phyloP scores from a whole-genome alignment of 2,329 filamentous ascomycete species.

The Trichophyton benhamiae region DNA sequence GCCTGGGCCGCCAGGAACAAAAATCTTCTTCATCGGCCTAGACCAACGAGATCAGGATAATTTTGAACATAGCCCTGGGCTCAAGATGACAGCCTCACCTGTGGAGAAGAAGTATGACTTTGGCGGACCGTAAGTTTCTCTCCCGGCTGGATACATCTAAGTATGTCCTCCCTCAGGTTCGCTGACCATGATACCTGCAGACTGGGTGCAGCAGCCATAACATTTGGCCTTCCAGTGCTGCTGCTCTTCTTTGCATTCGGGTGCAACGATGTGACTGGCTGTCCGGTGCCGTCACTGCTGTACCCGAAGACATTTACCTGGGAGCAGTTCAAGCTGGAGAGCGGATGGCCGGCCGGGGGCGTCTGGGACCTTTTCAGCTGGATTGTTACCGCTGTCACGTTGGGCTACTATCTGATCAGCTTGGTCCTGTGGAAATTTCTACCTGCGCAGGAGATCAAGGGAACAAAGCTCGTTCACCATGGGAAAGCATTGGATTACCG shows the following conservation, averaged over 20 bases:
- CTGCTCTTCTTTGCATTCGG: slow-evolving; percentile 69
- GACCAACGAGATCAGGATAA: not conserved
- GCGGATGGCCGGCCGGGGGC: slow-evolving; percentile 67
- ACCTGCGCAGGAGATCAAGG: slow-evolving; percentile 59
- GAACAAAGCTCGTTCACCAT: slow-evolving; percentile 56
- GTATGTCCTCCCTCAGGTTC: no score
- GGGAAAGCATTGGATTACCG: slow-evolving; percentile 63
- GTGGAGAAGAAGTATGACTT: not conserved
- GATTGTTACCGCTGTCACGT: slow-evolving; percentile 54
- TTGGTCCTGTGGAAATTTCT: slow-evolving; percentile 63
- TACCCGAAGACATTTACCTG: slow-evolving; percentile 59
- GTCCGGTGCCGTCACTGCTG: slow-evolving; percentile 71
- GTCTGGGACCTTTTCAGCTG: slow-evolving; percentile 57
- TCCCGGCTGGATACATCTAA: not conserved
- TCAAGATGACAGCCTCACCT: not conserved
- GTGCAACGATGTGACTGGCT: slow-evolving; percentile 88
- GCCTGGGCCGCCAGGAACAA: not conserved
- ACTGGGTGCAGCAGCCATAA: slow-evolving; percentile 40
- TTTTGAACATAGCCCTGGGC: not conserved
- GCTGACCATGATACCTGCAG: not conserved
- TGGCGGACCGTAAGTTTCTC: not conserved
- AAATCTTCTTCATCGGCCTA: not conserved
- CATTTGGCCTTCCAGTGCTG: slow-evolving; percentile 65
- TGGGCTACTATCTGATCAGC: slow-evolving; percentile 68
- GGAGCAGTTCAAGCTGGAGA: slow-evolving; percentile 61